Evolutionary conservation across 441 rosid genomes (phyloP).

Genomic region (Eutrema salsugineum): DNA sequence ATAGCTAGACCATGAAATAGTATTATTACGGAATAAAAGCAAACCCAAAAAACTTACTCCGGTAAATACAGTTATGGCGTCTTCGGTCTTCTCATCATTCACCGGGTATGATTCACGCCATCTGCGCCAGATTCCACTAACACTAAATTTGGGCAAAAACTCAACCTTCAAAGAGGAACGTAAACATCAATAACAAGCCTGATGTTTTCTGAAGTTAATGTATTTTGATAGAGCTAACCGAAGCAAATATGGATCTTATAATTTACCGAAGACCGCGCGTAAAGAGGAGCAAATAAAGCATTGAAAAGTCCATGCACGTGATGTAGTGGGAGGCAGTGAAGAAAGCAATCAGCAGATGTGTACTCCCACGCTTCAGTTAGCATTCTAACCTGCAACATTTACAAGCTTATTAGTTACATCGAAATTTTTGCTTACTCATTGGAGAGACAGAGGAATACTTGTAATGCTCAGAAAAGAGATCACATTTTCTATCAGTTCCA

Average conservation of each 20-base stretch:
- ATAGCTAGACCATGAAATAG: not conserved
- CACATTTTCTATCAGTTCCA: not conserved
- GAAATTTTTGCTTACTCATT: not conserved
- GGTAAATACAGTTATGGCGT: slow-evolving; percentile 81
- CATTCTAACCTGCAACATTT: slow-evolving; percentile 65
- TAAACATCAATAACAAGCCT: slow-evolving; percentile 7
- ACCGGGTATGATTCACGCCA: slow-evolving; percentile 81
- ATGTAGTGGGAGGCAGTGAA: slow-evolving; percentile 94
- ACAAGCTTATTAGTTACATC: slow-evolving; percentile 10
- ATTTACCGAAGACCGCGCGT: slow-evolving; percentile 76
- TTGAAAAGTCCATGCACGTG: slow-evolving; percentile 99
- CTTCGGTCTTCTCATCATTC: slow-evolving; percentile 47
- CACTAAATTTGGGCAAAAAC: slow-evolving; percentile 93
- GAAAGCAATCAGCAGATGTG: slow-evolving; percentile 75
- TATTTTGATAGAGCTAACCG: slow-evolving; percentile 3
- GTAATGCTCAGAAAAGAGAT: not conserved
- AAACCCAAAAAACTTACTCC: slow-evolving; percentile 61
- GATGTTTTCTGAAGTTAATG: not conserved
- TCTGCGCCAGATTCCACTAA: slow-evolving; percentile 91
- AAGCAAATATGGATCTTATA: not conserved
- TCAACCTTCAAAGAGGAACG: slow-evolving; percentile 66
- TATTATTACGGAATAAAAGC: not conserved
- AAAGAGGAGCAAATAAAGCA: slow-evolving; percentile 83
- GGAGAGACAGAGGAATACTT: slow-evolving; percentile 4
- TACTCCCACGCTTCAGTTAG: slow-evolving; percentile 93